Conservation (phyloP, 768 basidiomycete species). For the Boletus rubroflammeus region DNA sequence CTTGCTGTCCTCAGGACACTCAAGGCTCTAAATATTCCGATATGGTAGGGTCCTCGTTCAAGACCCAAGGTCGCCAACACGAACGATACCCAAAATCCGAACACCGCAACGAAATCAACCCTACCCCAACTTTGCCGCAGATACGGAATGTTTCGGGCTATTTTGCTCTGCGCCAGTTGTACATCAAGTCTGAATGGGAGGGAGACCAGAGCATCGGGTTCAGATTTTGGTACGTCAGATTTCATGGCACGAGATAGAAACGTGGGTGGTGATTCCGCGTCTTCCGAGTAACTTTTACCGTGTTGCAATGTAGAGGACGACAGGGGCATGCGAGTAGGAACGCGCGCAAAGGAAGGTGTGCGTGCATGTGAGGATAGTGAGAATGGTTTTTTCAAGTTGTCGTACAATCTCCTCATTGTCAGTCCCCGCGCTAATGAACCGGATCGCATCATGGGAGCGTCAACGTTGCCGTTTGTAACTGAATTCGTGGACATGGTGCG, state of each 20-base stretch:
- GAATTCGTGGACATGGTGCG: slow-evolving; percentile 27
- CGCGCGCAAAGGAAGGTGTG: slow-evolving; percentile 15
- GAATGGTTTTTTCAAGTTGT: slow-evolving; percentile 54
- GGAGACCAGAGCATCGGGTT: slow-evolving; percentile 36
- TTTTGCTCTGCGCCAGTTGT: slow-evolving; percentile 50
- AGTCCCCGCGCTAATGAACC: slow-evolving; percentile 42
- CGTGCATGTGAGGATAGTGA: slow-evolving; percentile 33
- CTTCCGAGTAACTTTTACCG: slow-evolving; percentile 26
- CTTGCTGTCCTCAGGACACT: slow-evolving; percentile 82
- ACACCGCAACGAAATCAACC: slow-evolving; percentile 83
- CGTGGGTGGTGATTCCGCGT: slow-evolving; percentile 43
- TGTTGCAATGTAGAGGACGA: background rate
- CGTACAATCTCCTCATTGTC: slow-evolving; percentile 43
- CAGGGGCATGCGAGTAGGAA: slow-evolving; percentile 8
- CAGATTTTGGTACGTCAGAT: slow-evolving; percentile 37
- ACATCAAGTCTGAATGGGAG: slow-evolving; percentile 64
- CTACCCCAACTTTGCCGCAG: slow-evolving; percentile 90
- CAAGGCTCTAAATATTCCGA: slow-evolving; percentile 86
- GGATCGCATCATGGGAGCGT: slow-evolving; percentile 21
- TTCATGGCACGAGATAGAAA: slow-evolving; percentile 49
- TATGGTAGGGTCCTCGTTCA: slow-evolving; percentile 66
- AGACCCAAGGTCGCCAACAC: slow-evolving; percentile 59
- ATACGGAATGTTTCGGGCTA: slow-evolving; percentile 75
- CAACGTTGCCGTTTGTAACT: slow-evolving; percentile 23
- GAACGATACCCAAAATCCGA: slow-evolving; percentile 87